phyloP scores from a whole-genome alignment of 2,329 filamentous ascomycete species.

The Cladophialophora chaetospira region DNA sequence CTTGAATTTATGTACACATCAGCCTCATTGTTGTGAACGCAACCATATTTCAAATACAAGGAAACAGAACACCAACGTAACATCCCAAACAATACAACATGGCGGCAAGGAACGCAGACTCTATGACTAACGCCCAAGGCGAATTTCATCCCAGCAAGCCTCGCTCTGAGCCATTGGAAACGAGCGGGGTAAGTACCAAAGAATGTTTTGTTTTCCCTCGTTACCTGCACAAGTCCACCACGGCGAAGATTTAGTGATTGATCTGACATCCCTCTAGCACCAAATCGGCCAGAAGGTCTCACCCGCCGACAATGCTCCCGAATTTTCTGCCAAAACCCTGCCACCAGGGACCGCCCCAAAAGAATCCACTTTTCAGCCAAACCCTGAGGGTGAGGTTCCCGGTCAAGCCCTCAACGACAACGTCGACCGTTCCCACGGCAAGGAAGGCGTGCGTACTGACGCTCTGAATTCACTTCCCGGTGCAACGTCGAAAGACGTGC shows the following conservation, averaged over 20 bases:
- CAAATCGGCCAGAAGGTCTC: conserved; percentile 62
- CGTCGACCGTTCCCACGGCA: conserved; percentile 44
- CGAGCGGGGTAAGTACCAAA: conserved; percentile 56
- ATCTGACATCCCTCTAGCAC: conserved; percentile 62
- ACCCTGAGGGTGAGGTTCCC: conserved; percentile 37
- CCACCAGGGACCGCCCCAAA: conserved; percentile 65
- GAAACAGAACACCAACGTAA: too few species aligned
- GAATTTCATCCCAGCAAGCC: conserved; percentile 58
- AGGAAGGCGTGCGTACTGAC: conserved; percentile 44
- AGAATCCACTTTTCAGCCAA: conserved; percentile 44
- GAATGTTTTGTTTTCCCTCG: too few species aligned
- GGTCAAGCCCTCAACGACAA: conserved; percentile 45
- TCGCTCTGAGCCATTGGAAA: conserved; percentile 56
- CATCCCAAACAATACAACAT: conserved; percentile 39
- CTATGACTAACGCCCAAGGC: conserved; percentile 56
- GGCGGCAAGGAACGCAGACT: conserved; percentile 54
- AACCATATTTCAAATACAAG: background rate
- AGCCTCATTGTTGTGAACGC: background rate
- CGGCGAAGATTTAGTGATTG: too few species aligned
- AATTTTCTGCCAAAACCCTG: conserved; percentile 64
- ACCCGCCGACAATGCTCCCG: conserved; percentile 57
- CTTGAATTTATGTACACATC: background rate
- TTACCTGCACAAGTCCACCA: too few species aligned
- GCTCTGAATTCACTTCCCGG: conserved; percentile 53
- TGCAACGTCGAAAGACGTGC: conserved; percentile 56